These are phyloP conservation scores for Stephania japonica DNA, from an alignment of 164 flowering plant species.

Conservation along the genomic window DNA sequence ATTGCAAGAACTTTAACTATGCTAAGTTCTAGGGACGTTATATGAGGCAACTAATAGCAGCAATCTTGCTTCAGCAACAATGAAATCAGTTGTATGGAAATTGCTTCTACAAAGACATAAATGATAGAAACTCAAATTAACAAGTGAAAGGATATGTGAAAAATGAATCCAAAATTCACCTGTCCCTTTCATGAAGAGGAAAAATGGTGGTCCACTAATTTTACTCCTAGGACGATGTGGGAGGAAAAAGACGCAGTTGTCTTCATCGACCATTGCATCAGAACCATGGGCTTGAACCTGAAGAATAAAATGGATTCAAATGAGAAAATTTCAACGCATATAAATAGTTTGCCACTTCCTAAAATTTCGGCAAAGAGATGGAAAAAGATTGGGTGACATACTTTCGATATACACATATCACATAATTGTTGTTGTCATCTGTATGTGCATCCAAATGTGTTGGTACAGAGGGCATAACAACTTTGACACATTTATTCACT, in stretches of 20 bases:
- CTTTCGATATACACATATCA: too few relatives aligned
- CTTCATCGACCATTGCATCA: constrained; percentile 98
- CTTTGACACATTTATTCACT: too few relatives aligned
- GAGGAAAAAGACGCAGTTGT: constrained; percentile 88
- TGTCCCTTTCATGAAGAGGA: constrained; percentile 97
- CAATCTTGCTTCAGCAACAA: background rate
- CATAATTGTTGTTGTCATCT: too few relatives aligned
- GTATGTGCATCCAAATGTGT: too few relatives aligned
- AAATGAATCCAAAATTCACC: constrained; percentile 29
- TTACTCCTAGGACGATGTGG: constrained; percentile 84
- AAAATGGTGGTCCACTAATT: constrained; percentile 66
- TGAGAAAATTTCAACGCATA: background rate
- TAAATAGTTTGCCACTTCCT: background rate
- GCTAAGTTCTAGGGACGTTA: too few relatives aligned
- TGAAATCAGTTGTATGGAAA: background rate
- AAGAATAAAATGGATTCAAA: background rate
- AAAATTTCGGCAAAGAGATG: too few relatives aligned
- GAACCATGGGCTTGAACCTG: constrained; percentile 98
- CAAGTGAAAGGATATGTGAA: background rate
- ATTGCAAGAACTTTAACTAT: too few relatives aligned
- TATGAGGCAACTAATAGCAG: too few relatives aligned
- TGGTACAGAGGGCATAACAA: too few relatives aligned
- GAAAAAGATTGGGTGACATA: too few relatives aligned
- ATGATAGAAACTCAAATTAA: background rate
- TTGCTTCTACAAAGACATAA: background rate